Conservation (phyloP, 257 asterid species). For the Cruciata laevipes region DNA sequence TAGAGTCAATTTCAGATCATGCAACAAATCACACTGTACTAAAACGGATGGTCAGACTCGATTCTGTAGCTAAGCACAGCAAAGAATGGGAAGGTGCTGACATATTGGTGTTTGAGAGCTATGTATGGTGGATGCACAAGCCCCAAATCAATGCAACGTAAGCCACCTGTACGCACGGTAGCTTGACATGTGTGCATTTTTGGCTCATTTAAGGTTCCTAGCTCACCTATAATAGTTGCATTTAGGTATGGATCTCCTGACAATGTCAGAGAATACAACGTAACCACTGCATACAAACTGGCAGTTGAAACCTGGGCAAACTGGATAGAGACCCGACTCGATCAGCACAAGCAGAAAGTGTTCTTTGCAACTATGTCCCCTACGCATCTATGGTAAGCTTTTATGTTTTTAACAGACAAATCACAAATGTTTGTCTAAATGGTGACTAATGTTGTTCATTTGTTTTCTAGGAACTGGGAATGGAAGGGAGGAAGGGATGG, state of each 20-base stretch:
- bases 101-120: slow-evolving; percentile 72
- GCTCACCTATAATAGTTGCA: background rate
- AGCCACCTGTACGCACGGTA: slow-evolving; percentile 5
- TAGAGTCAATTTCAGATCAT: slow-evolving; percentile 82
- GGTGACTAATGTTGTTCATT: background rate
- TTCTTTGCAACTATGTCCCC: slow-evolving; percentile 80
- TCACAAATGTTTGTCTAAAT: background rate
- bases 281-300: slow-evolving; percentile 64
- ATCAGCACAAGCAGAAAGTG: slow-evolving; percentile 47
- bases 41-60: slow-evolving; percentile 67
- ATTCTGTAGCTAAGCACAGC: slow-evolving; percentile 63
- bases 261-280: slow-evolving; percentile 52
- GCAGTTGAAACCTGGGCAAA: slow-evolving; percentile 80
- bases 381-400: slow-evolving; percentile 66
- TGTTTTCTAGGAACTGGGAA: slow-evolving; percentile 77
- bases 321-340: slow-evolving; percentile 57
- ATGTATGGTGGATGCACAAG: slow-evolving; percentile 95
- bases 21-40: slow-evolving; percentile 65
- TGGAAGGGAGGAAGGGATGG: slow-evolving; percentile 78
- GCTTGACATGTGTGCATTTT: too few relatives aligned
- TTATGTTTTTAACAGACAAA: background rate
- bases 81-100: slow-evolving; percentile 70
- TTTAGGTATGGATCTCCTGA: slow-evolving; percentile 53
- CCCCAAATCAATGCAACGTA: slow-evolving; percentile 79
- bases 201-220: background rate